These are phyloP conservation scores for Cyberlindnera euphorbiiphila DNA, from an alignment of 805 yeast species.

Conservation along the genomic window DNA sequence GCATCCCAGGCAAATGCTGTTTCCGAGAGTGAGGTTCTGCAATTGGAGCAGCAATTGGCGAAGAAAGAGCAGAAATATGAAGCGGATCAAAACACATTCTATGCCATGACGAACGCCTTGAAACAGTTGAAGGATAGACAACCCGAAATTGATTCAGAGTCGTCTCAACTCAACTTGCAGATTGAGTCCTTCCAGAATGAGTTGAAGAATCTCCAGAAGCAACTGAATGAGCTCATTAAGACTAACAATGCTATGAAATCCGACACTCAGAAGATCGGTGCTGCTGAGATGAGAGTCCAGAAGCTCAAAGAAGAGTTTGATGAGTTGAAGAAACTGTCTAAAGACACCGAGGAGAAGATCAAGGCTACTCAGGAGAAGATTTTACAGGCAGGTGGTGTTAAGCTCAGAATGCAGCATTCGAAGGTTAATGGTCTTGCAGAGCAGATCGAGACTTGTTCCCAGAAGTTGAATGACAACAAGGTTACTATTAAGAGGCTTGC, in stretches of 20 bases:
- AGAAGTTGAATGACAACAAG: slow-evolving; percentile 54
- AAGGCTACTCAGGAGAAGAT: slow-evolving; percentile 66
- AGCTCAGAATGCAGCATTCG: slow-evolving; percentile 71
- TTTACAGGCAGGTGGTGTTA: slow-evolving; percentile 89
- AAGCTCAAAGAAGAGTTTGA: too few relatives aligned
- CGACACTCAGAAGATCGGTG: slow-evolving; percentile 36
- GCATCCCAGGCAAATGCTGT: slow-evolving; percentile 37
- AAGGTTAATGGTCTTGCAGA: slow-evolving; percentile 74
- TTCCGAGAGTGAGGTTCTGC: slow-evolving; percentile 53
- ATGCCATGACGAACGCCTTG: slow-evolving; percentile 58
- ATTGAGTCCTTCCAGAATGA: slow-evolving; percentile 57
- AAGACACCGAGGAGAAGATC: slow-evolving; percentile 53
- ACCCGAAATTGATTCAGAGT: slow-evolving; percentile 63
- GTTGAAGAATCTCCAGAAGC: slow-evolving; percentile 40
- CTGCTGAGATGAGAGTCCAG: slow-evolving; percentile 32
- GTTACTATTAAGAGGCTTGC: slow-evolving; percentile 55
- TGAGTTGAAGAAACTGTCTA: slow-evolving; percentile 54
- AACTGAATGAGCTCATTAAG: slow-evolving; percentile 36
- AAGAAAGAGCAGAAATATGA: slow-evolving; percentile 53
- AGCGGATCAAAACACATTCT: slow-evolving; percentile 44
- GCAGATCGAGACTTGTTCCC: slow-evolving; percentile 55
- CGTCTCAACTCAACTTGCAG: slow-evolving; percentile 60
- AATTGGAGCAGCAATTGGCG: slow-evolving; percentile 48
- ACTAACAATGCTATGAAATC: slow-evolving; percentile 20
- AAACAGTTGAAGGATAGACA: slow-evolving; percentile 55